These are phyloP conservation scores for Eimeria sp. DNA, from an alignment of 169 alveolate species.

Conservation along the genomic window DNA sequence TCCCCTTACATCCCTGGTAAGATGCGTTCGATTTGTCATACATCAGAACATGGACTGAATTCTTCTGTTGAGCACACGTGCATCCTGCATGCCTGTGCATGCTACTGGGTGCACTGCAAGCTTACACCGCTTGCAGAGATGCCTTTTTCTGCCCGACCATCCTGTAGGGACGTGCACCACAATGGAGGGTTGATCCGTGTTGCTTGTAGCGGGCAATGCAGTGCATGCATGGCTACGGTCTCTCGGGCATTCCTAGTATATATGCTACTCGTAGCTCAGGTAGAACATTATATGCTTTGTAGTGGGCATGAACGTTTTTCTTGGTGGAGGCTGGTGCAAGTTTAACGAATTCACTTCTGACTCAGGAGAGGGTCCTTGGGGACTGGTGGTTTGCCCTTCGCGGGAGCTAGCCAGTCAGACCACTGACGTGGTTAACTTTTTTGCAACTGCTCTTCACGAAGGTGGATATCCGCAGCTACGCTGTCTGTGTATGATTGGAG, in stretches of 20 bases:
- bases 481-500: slow-evolving; percentile 91
- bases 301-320: not conserved
- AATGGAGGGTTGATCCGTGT: not conserved
- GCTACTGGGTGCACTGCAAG: not conserved
- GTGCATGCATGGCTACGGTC: not conserved
- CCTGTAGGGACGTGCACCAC: not conserved
- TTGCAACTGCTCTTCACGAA: slow-evolving; percentile 86
- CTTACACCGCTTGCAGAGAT: not conserved
- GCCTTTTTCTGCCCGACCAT: not conserved
- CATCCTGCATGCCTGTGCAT: not conserved
- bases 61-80: not conserved
- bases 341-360: slow-evolving; percentile 39
- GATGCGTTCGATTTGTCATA: not conserved
- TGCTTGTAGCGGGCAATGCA: not conserved
- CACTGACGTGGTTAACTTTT: slow-evolving; percentile 91
- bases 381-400: slow-evolving; percentile 96
- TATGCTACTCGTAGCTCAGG: not conserved
- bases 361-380: slow-evolving; percentile 96
- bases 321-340: not conserved
- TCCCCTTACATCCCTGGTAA: slow-evolving; percentile 81
- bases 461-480: slow-evolving; percentile 89
- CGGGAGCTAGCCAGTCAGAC: slow-evolving; percentile 97
- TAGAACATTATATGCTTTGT: not conserved
- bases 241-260: not conserved
- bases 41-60: not conserved